Base-by-base conservation (phyloP, 805 yeast species). In the Candida caryicola region DNA sequence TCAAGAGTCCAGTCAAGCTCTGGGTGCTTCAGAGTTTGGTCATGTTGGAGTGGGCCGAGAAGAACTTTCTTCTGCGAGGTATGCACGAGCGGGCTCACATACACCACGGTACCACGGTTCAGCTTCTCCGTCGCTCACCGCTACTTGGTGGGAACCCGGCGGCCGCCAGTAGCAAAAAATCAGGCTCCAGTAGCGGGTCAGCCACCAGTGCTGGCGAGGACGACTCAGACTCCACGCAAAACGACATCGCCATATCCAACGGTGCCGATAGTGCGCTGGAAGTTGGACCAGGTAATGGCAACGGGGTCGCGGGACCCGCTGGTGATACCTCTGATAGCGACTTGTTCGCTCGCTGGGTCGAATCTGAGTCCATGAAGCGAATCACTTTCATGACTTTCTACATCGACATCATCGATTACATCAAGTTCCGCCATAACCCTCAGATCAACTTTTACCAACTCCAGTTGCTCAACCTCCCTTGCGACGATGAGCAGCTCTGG, bases 51-150 rank as follows among this genome's bases (percentile, higher is more conserved):
- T 79, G 81, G 62, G 81, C 79, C 53, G 96, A 87, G 55, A 85
- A 87, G 62, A 74, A 82, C 43, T 80, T 83, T 48, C 69, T 87
- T 0, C 74, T 77, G 31, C 65, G 96, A 49, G 63, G 65, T 29
- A 59, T 85, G 50, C 96, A 87, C 55, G 96, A 87, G 60, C 62
- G 96, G 33, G 85, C 87, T 0, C 91, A 83, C 58, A 64, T 88
- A 15, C 95, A 88, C 55, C 96, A 87, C 57, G 95, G 93, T 4
- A 83, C 95, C 0, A 80, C 90, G 0, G 80, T 86, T 29, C 95
- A 87, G 58, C 62, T 87, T 30, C 62, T 87, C 34, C 65, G 95
- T 47, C 69, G 95, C 49, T 78, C 87, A 0, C 87, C 95, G 1
- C 75, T 84, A 1, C 59, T 87, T 23, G 89, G 89, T 10, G 89